A percentile compares a stretch with the other conserved stretches of the same genome.
Conservation (phyloP, 495 filamentous ascomycete species). For the Daldinia caldariorum region DNA sequence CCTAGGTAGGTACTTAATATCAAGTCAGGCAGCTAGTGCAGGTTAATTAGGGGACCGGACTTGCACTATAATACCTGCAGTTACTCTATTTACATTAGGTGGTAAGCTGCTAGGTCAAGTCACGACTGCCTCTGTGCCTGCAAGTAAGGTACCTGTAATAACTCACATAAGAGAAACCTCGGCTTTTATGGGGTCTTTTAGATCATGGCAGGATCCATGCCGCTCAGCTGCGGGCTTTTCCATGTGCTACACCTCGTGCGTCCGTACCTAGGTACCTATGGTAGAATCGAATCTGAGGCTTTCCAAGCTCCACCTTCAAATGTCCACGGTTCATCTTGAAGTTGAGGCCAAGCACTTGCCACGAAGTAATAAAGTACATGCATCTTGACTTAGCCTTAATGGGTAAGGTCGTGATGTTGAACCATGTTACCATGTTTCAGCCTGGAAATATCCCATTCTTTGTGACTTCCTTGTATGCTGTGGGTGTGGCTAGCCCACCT, state of each 20-base stretch:
- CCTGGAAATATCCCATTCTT: conserved; percentile 19
- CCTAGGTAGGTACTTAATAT: not conserved
- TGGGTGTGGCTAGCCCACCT: conserved; percentile 12
- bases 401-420: conserved; percentile 21
- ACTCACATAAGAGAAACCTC: conserved; percentile 9
- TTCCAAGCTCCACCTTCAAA: conserved; percentile 14
- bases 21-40: not conserved
- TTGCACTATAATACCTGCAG: not conserved
- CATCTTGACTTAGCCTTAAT: conserved; percentile 9
- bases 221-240: conserved; percentile 37
- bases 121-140: not conserved
- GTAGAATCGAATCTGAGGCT: conserved; percentile 29
- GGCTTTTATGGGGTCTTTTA: conserved; percentile 13
- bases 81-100: no score
- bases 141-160: not conserved
- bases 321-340: not conserved
- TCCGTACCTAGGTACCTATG: not conserved
- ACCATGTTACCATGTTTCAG: conserved; percentile 41
- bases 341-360: conserved; percentile 17
- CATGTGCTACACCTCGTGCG: conserved; percentile 33
- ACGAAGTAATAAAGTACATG: conserved; percentile 25
- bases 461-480: conserved; percentile 17
- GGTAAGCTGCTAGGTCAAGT: not conserved
- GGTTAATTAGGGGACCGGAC: not conserved
- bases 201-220: conserved; percentile 22